phyloP scores from a whole-genome alignment of 2,329 filamentous ascomycete genomes.

The Colletotrichum siamense region DNA sequence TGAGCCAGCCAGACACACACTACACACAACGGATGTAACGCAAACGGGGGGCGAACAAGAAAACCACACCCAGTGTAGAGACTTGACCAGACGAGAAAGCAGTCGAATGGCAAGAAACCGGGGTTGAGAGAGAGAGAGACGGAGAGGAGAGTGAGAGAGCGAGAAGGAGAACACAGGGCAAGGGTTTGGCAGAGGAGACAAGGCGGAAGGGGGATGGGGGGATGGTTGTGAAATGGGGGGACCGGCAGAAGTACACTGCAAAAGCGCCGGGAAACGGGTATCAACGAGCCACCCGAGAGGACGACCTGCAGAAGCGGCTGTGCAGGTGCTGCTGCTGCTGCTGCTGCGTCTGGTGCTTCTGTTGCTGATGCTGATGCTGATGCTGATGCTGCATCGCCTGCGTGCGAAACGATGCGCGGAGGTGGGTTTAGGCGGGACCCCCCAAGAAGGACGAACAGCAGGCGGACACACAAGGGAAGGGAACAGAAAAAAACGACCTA shows the following conservation, averaged over 20 bases:
- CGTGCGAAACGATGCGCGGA: not conserved
- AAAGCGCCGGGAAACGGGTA: not conserved
- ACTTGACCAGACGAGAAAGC: not conserved
- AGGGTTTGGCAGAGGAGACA: slow-evolving; percentile 12
- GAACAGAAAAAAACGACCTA: not conserved
- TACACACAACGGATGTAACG: not conserved
- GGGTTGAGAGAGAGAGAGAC: not conserved
- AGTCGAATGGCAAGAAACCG: not conserved
- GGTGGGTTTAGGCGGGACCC: not conserved
- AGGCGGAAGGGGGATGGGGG: slow-evolving; percentile 4
- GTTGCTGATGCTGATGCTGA: not conserved
- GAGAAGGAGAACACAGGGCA: not conserved
- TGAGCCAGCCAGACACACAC: not conserved
- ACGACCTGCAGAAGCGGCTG: not conserved
- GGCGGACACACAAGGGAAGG: not conserved
- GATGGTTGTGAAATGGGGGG: slow-evolving; percentile 13
- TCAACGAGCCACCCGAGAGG: not conserved
- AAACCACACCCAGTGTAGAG: not conserved
- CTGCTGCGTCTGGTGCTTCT: not conserved
- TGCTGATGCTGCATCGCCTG: not conserved
- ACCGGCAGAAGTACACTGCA: slow-evolving; percentile 3
- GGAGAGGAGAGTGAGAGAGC: not conserved
- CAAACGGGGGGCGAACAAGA: not conserved
- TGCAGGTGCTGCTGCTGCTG: not conserved
- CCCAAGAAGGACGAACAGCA: not conserved